A percentile compares a stretch with the other conserved stretches of the same genome.
phyloP scores from a whole-genome alignment of 148 eudicot species.

The Rhododendron ovatum region DNA sequence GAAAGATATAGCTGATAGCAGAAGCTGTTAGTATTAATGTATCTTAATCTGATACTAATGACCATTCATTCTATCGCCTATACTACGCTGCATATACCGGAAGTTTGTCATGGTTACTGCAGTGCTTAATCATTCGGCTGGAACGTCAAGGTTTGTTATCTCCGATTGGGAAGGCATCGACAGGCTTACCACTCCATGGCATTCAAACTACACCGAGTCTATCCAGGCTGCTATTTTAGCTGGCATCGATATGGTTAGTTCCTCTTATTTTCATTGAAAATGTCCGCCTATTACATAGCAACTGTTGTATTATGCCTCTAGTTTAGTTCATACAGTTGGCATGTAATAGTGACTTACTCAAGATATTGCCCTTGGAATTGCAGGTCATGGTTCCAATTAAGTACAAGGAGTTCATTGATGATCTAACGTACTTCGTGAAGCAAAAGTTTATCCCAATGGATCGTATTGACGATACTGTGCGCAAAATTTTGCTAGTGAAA shows the following conservation, averaged over 20 bases:
- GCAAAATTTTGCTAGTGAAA: conserved; percentile 72
- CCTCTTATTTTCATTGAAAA: background rate
- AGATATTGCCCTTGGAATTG: conserved; percentile 4
- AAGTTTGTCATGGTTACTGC: background rate
- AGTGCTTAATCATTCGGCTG: background rate
- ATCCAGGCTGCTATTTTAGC: conserved; percentile 65
- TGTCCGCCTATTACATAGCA: background rate
- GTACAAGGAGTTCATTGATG: conserved; percentile 57
- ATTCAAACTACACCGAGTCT: conserved; percentile 79
- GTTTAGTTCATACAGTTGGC: background rate
- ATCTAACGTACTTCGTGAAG: conserved; percentile 61
- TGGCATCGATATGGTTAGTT: conserved; percentile 87
- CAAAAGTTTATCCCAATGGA: conserved; percentile 61
- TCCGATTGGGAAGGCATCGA: conserved; percentile 95
- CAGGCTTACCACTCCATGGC: conserved; percentile 69
- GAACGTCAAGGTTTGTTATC: conserved; percentile 75
- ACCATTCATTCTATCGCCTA: background rate
- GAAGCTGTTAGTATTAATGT: background rate
- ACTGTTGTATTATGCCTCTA: background rate
- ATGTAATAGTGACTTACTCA: background rate
- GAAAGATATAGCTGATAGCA: background rate
- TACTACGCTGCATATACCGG: background rate
- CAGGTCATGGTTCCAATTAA: conserved; percentile 85
- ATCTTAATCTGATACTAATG: background rate
- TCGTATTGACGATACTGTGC: conserved; percentile 86